Evolutionary conservation across 495 filamentous ascomycete genomes (phyloP).

Genomic region (Corynascus novoguineensis): DNA sequence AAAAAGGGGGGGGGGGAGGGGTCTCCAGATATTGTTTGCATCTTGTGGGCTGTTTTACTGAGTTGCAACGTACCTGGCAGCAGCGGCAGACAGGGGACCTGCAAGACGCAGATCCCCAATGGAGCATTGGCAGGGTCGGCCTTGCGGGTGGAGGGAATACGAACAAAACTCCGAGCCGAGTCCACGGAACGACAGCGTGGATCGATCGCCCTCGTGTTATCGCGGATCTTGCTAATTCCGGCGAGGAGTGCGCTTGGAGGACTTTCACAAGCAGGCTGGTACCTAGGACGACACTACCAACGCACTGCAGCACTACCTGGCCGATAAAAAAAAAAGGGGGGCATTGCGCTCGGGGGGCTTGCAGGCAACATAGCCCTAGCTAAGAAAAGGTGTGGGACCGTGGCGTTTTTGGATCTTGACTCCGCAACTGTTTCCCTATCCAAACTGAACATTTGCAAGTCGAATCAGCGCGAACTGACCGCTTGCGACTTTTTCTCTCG

Average conservation of each 20-base stretch:
- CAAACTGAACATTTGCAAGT: neutral
- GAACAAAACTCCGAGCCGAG: constrained; percentile 1
- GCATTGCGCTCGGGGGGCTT: no score
- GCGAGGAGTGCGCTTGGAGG: no score
- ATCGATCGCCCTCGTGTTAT: no score
- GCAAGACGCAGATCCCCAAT: constrained; percentile 1
- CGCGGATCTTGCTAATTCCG: neutral
- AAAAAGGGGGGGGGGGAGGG: no score
- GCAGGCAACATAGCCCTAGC: constrained; percentile 10
- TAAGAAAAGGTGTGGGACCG: neutral
- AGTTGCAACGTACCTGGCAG: constrained; percentile 1
- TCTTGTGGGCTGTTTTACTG: neutral
- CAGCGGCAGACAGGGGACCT: neutral
- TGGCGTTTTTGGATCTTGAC: neutral
- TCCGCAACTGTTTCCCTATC: constrained; percentile 17
- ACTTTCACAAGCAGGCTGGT: no score
- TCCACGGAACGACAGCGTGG: neutral
- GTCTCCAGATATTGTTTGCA: neutral
- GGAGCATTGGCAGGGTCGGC: neutral
- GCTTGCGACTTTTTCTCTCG: no score
- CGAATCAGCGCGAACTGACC: no score
- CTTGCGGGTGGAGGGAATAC: constrained; percentile 1
- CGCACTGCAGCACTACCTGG: neutral
- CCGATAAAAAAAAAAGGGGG: neutral
- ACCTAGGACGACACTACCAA: no score